These are phyloP conservation scores for Phaeotremella skinneri DNA, from an alignment of 768 basidiomycete species.

Conservation along the genomic window DNA sequence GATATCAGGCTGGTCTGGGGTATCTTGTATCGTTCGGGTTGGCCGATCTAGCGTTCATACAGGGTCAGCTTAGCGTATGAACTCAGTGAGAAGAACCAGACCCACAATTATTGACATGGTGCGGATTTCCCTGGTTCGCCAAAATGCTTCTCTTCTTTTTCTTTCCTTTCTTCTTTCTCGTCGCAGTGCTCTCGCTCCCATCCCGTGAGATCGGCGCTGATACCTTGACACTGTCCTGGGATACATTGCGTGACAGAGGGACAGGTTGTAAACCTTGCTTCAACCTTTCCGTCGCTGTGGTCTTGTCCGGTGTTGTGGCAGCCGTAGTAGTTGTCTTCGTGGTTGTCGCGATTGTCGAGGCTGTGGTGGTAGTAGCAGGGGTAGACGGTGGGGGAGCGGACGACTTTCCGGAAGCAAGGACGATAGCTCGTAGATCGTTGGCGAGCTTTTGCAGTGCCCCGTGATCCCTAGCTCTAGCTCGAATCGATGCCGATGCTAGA, in stretches of 20 bases:
- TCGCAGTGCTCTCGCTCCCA: background rate
- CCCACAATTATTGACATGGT: constrained; percentile 80
- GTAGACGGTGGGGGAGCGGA: constrained; percentile 7
- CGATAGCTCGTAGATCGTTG: constrained; percentile 28
- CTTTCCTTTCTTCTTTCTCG: constrained; percentile 57
- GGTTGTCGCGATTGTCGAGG: background rate
- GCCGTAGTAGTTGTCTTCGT: background rate
- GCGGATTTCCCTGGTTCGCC: constrained; percentile 91
- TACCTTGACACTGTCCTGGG: background rate
- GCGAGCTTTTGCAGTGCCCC: constrained; percentile 26
- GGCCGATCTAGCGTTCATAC: constrained; percentile 35
- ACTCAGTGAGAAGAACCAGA: background rate
- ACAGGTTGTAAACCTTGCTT: background rate
- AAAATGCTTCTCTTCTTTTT: constrained; percentile 92
- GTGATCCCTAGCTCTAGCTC: constrained; percentile 21
- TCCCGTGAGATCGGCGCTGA: background rate
- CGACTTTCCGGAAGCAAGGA: constrained; percentile 22
- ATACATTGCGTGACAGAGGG: background rate
- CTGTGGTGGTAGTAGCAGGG: background rate
- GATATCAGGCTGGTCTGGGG: constrained; percentile 6
- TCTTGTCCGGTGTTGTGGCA: background rate
- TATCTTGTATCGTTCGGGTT: constrained; percentile 25
- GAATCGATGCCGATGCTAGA: constrained; percentile 20
- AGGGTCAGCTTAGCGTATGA: constrained; percentile 5
- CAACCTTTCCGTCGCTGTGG: background rate